These are phyloP conservation scores for Phlyctochytrium arcticum DNA, from an alignment of 192 early-diverging fungal species.

Conservation along the genomic window DNA sequence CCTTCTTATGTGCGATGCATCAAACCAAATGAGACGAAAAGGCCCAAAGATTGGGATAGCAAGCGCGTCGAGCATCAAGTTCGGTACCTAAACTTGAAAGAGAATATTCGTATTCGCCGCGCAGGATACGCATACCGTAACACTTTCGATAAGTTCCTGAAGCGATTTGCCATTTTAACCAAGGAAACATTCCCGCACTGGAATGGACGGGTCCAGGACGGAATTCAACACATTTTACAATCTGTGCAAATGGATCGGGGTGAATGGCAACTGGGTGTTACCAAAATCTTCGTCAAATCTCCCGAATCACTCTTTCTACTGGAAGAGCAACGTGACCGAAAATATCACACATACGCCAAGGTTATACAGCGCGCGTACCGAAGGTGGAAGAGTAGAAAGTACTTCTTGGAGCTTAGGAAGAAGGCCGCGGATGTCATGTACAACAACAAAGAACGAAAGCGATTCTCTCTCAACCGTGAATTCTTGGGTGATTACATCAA, in stretches of 20 bases:
- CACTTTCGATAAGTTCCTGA: constrained; percentile 86
- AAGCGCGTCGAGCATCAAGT: constrained; percentile 94
- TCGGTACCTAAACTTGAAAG: constrained; percentile 92
- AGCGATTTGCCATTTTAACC: constrained; percentile 77
- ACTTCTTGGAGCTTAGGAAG: constrained; percentile 88
- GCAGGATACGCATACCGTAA: constrained; percentile 97
- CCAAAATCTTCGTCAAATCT: constrained; percentile 93
- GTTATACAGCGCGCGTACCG: constrained; percentile 91
- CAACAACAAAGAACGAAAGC: constrained; percentile 86
- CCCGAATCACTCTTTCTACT: constrained; percentile 91
- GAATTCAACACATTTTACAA: constrained; percentile 75
- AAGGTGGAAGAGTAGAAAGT: constrained; percentile 80
- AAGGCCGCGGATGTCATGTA: constrained; percentile 87
- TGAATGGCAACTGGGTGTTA: constrained; percentile 95
- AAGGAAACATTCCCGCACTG: constrained; percentile 73
- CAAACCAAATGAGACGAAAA: constrained; percentile 97
- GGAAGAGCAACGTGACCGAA: constrained; percentile 88
- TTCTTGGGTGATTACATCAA: constrained; percentile 91
- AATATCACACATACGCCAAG: constrained; percentile 94
- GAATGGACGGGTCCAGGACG: constrained; percentile 70
- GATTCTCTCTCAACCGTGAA: constrained; percentile 81
- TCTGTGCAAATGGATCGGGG: constrained; percentile 76
- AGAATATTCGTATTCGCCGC: constrained; percentile 96
- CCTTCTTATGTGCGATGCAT: constrained; percentile 94
- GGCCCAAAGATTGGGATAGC: constrained; percentile 83